Percentiles rank a stretch among this genome's conserved stretches.
Conservation (phyloP, 768 basidiomycete genomes). For the Tulasnella sp. region DNA sequence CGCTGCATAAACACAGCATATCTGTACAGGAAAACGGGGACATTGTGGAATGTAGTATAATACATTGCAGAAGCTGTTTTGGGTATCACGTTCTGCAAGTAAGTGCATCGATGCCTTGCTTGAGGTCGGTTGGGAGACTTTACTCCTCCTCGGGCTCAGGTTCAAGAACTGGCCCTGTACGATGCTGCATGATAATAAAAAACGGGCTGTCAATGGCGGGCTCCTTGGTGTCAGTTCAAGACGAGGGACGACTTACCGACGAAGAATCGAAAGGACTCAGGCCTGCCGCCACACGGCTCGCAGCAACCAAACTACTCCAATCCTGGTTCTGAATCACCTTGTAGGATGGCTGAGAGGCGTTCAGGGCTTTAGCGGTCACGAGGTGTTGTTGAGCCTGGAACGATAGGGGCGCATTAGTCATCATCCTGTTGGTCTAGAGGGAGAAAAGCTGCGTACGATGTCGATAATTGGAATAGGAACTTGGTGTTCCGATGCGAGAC, state of each 20-base stretch:
- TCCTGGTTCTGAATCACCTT: conserved; percentile 58
- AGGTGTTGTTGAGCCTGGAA: conserved; percentile 64
- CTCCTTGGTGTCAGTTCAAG: background rate
- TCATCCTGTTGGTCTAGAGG: background rate
- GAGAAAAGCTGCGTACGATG: conserved; percentile 31
- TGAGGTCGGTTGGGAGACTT: background rate
- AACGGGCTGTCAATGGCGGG: background rate
- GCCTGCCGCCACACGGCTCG: conserved; percentile 70
- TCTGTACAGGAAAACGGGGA: background rate
- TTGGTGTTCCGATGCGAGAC: conserved; percentile 59
- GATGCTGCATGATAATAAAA: background rate
- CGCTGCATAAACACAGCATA: background rate
- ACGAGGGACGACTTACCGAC: background rate
- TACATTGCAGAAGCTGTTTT: background rate
- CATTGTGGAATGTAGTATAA: background rate
- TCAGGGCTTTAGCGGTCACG: conserved; percentile 68
- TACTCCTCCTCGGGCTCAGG: background rate
- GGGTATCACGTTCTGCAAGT: background rate
- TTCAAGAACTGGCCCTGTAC: background rate
- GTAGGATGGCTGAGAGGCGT: conserved; percentile 45
- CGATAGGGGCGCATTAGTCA: background rate
- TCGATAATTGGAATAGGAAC: conserved; percentile 70
- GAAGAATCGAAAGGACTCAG: conserved; percentile 30
- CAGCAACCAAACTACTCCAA: conserved; percentile 79
- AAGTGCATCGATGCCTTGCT: background rate